Base-by-base conservation (phyloP, 2,329 filamentous ascomycete genomes). In the Fusarium devonianum region DNA sequence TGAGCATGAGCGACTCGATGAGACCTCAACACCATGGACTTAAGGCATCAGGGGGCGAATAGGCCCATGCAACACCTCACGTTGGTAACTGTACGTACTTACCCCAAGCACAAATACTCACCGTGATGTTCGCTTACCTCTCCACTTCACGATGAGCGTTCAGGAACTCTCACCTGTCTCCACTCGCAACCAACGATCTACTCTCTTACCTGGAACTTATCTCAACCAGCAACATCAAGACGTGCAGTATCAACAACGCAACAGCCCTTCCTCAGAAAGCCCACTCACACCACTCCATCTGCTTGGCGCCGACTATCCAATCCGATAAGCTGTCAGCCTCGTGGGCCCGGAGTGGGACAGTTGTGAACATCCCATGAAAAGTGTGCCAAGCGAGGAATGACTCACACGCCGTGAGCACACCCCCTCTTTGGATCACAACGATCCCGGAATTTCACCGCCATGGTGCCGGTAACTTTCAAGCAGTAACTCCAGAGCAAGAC, bases 371-470 rank as follows among this genome's bases (percentile, higher is more conserved):
- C 49, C 47, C 45, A 42, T 52, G 41, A 57, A 49, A 41, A 35
- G 36, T 44, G 38, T 16, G 43, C 46, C 39, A 56, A 44, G 40
- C 30, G 37, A 29, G 43, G 19, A 37, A 63, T 68, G 63, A 68
- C 60, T 67, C 66, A 68, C 61, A 64, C 65, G 35, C 61, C 53
- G 56, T 50, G 51, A 59, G 43, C 54, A 59, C 56, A 52, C 52
- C 51, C 28, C 46, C 46, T 61, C 34, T 41, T 48, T 44, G 36
- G 44, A 58, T 43, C 40, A 56, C 40, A n/a, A 23, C 38, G 43
- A 53, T 47, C 30, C 48, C 49, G 49, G 55, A 40, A 49, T 45
- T 56, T 62, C 32, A 29, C 39, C 51, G 44, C 38, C 39, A 26
- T 38, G 16, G 6, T 48, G 41, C 16, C 26, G 23, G n/a, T 44